A percentile compares a stretch with the other conserved stretches of the same genome.
These are phyloP conservation scores for Aspergillus jensenii DNA, from an alignment of 2,329 filamentous ascomycete species.

Conservation along the genomic window DNA sequence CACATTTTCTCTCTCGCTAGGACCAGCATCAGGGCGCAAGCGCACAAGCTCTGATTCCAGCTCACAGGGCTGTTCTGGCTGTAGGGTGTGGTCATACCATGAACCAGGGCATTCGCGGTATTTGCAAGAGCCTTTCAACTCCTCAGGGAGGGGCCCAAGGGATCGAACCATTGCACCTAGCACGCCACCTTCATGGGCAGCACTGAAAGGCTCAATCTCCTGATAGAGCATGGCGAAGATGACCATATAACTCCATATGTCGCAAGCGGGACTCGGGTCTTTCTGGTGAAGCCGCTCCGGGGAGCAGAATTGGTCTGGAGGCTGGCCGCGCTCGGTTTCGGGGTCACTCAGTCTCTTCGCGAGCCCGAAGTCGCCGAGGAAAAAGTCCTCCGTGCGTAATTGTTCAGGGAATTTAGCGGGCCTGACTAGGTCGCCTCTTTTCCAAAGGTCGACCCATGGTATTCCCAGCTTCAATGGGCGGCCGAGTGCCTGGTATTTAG, in stretches of 20 bases:
- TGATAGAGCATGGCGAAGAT: constrained; percentile 28
- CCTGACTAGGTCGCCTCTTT: constrained; percentile 25
- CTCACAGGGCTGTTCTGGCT: constrained; percentile 1
- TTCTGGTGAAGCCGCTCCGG: constrained; percentile 27
- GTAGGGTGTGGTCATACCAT: constrained; percentile 28
- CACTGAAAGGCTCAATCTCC: constrained; percentile 18
- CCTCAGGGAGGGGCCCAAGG: constrained; percentile 27
- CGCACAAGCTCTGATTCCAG: constrained; percentile 17
- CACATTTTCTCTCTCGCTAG: constrained; percentile 21
- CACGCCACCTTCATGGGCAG: constrained; percentile 15
- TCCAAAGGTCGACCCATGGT: constrained; percentile 24
- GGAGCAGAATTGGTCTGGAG: constrained; percentile 22
- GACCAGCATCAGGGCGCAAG: constrained; percentile 20
- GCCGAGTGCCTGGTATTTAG: constrained; percentile 27
- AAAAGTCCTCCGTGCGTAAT: constrained; percentile 26
- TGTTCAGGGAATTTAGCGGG: constrained; percentile 20
- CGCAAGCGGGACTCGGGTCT: constrained; percentile 26
- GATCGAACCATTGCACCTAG: constrained; percentile 19
- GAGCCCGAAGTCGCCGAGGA: constrained; percentile 31
- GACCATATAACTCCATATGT: constrained; percentile 35
- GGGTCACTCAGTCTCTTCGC: constrained; percentile 23
- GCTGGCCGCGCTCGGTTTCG: background rate
- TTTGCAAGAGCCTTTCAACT: constrained; percentile 24
- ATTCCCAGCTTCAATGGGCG: constrained; percentile 26
- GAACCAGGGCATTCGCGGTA: constrained; percentile 18